These are phyloP conservation scores for Sporisorium graminicola DNA, from an alignment of 1,284 basidiomycete species.

Conservation along the genomic window DNA sequence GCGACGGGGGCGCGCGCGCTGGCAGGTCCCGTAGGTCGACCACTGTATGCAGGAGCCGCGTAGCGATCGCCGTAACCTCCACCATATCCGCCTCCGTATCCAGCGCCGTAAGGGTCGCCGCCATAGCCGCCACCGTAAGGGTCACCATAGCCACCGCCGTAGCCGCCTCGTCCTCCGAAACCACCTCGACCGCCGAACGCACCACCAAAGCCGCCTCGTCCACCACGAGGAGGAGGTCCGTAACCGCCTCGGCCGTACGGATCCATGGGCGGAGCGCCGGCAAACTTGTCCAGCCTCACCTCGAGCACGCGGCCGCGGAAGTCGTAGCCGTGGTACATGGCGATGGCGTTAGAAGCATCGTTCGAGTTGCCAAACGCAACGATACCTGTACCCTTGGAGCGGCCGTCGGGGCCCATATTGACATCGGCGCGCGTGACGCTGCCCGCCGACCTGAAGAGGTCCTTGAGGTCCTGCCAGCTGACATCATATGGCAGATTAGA, in stretches of 20 bases:
- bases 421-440: conserved; percentile 94
- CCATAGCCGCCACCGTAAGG: conserved; percentile 32
- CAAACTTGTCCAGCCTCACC: conserved; percentile 79
- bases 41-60: conserved; percentile 13
- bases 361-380: conserved; percentile 92
- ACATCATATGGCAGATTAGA: conserved; percentile 90
- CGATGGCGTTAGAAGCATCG: conserved; percentile 85
- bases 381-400: conserved; percentile 85
- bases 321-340: conserved; percentile 64
- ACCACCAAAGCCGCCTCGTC: conserved; percentile 74
- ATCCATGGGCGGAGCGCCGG: conserved; percentile 72
- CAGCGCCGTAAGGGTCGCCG: conserved; percentile 28
- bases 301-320: conserved; percentile 60
- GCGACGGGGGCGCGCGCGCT: conserved; percentile 20
- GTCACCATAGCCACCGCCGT: conserved; percentile 67
- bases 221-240: conserved; percentile 72
- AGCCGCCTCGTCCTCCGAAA: conserved; percentile 73
- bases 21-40: conserved; percentile 22
- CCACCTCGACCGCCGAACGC: conserved; percentile 76
- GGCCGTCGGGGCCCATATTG: conserved; percentile 89
- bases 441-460: conserved; percentile 92
- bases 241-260: conserved; percentile 72
- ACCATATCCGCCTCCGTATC: conserved; percentile 20
- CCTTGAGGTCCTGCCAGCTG: conserved; percentile 98
- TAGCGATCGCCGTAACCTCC: conserved; percentile 39